Evolutionary conservation across 2,329 filamentous ascomycete genomes (phyloP), one percentile per base, ranked within the genome.

Genomic region (Stagonosporopsis rhizophila): DNA sequence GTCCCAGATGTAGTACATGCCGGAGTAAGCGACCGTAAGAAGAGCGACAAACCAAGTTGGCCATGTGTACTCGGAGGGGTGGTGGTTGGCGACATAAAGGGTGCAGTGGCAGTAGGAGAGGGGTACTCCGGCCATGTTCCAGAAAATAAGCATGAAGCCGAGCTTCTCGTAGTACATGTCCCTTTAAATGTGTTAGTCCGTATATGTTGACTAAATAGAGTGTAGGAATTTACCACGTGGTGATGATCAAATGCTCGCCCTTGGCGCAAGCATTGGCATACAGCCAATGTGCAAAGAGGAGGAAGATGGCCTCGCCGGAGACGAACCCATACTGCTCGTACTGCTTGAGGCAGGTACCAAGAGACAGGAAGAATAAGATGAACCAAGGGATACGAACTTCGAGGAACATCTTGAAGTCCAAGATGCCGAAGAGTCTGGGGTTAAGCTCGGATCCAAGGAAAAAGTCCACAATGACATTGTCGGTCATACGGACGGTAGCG

Each of bases 161-260:
- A 91, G 93, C 80, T 96, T 96, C 82, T 96, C 92, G 69, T 92
- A 94, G 82, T 96, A 96, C 89, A 96, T 96, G 71, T 96, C 92
- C 89, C 84, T 86, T 14, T 22, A 19, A 2, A 48, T 7, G 14
- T 34, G 17, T 62, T 46, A 66, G 51, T 44, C 2, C 30, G 25
- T 11, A n/a, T 25, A 28, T n/a, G 44, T 19, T 30, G 17, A 15
- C 4, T 19, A 8, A 12, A 7, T 2, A 23, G 32, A 14, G 4
- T 4, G 19, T 4, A 15, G 37, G 17, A 9, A 63, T 81, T 69
- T 75, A 86, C 87, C 92, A 96, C 45, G 91, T 95, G 8, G 90
- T 90, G 56, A 92, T 85, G 76, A 96, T 96, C 73, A 92, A 85
- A 78, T 96, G 91, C 78, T 96, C 92, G 44, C 90, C 93, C 81